Conservation (phyloP, 257 asterid genomes). For the Thymus quinquecostatus region DNA sequence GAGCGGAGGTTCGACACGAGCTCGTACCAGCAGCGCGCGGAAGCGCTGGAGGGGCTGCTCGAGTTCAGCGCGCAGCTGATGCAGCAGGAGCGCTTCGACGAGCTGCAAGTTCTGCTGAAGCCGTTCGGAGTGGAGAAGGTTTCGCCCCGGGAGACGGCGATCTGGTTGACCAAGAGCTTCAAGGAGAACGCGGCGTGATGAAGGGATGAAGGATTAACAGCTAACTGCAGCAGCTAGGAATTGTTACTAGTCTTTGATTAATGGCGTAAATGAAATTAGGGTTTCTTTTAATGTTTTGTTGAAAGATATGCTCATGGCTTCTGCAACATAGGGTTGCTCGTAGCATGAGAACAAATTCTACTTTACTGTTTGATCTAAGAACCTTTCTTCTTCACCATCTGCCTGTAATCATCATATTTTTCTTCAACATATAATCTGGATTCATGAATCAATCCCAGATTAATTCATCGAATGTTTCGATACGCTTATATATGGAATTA, state of each 20-base stretch:
- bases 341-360: constrained; percentile 16
- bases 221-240: constrained; percentile 31
- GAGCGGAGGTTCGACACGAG: constrained; percentile 80
- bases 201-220: constrained; percentile 23
- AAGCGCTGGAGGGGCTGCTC: constrained; percentile 91
- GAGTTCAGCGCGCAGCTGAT: constrained; percentile 90
- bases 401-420: background rate
- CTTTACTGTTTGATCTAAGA: background rate
- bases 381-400: background rate
- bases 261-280: background rate
- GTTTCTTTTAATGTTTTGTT: background rate
- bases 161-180: constrained; percentile 96
- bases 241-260: background rate
- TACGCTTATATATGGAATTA: too few relatives aligned
- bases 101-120: constrained; percentile 81
- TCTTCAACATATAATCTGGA: background rate
- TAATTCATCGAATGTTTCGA: too few relatives aligned
- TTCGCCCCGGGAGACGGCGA: constrained; percentile 93
- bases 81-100: constrained; percentile 86
- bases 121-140: constrained; percentile 94
- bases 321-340: constrained; percentile 14
- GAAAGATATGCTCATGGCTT: background rate
- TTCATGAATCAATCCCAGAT: too few relatives aligned
- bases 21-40: constrained; percentile 90
- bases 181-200: constrained; percentile 61